Base-by-base conservation (phyloP, 129 eudicot species). In the Centrapalus pauciflorus region DNA sequence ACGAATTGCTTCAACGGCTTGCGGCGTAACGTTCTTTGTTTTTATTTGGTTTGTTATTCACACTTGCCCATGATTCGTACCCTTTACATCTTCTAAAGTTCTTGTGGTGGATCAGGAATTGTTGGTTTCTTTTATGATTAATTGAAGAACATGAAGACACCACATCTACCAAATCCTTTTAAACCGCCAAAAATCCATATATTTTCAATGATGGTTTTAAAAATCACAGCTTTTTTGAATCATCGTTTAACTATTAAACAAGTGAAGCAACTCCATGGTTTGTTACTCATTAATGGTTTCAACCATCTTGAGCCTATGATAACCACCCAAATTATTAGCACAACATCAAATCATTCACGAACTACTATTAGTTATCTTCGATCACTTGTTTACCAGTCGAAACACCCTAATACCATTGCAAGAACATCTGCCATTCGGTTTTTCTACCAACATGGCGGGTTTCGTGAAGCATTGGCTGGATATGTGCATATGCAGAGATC, bases 241-340 rank as follows among this genome's bases (percentile, higher is more conserved):
- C 6, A 34, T 10, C 7, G 14, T 8, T 58, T 75, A 50, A 59
- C 70, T 30, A 1, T 60, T 21, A 75, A 75, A 30, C 75, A 75
- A 50, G 21, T 61, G 56, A 68, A 67, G 28, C 75, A 68, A 28
- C 35, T 68, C 3, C 80, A 76, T 20, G 75, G 70, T 27, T 7
- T 76, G 16, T 29, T 76, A 5, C 50, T 76, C 14, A 55, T 60
- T 16, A 76, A 68, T 7, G 75, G 80, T 14, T 51, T 76, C 43
- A 60, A 60, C 35, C 28, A 76, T 68, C 75, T 76, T 52, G 65
- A 67, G 65, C 69, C 80, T 12, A 21, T 68, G 7, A 17, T 76
- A 28, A 40, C 68, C 57, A 59, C 62, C 64, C 70, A 68, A 76
- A 61, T 60, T 7, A 17, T 51, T 2, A 67, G 5, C 65, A 67